Conservation (phyloP, 2,329 filamentous ascomycete species). For the Cordyceps javanica region DNA sequence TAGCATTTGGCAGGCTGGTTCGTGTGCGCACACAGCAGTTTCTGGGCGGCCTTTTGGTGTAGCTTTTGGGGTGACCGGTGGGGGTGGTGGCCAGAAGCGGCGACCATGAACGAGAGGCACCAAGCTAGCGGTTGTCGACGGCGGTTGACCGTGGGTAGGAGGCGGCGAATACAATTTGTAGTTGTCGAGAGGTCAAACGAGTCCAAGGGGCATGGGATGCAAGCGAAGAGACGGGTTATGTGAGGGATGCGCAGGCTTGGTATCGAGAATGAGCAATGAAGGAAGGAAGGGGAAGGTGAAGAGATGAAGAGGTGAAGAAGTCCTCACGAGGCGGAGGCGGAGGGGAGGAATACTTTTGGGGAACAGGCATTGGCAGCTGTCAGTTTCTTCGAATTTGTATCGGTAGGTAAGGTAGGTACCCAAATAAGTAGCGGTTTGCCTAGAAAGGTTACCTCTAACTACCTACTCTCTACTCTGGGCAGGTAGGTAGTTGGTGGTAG, state of each 20-base stretch:
- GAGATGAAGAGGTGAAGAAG: neutral
- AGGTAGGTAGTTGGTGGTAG: neutral
- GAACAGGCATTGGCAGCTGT: too few relatives aligned
- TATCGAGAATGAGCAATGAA: too few relatives aligned
- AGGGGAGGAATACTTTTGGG: neutral
- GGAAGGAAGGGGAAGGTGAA: neutral
- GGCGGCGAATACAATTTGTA: neutral
- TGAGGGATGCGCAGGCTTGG: neutral
- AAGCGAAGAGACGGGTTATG: neutral
- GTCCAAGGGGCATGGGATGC: neutral
- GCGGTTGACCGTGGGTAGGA: neutral
- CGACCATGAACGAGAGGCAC: neutral
- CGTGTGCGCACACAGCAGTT: neutral
- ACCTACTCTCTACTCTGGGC: too few relatives aligned
- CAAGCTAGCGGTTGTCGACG: neutral
- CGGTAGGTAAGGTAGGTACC: too few relatives aligned
- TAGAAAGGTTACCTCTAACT: neutral
- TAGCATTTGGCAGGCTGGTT: constrained; percentile 4
- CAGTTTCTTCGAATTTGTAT: too few relatives aligned
- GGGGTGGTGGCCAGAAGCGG: neutral
- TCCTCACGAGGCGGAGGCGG: constrained; percentile 1
- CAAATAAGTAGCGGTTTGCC: too few relatives aligned
- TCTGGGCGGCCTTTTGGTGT: neutral
- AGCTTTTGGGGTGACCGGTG: neutral
- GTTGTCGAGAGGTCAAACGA: neutral